A percentile compares a stretch with the other conserved stretches of the same genome.
phyloP scores from a whole-genome alignment of 176 grass and related monocot species.

The Carex parvula region DNA sequence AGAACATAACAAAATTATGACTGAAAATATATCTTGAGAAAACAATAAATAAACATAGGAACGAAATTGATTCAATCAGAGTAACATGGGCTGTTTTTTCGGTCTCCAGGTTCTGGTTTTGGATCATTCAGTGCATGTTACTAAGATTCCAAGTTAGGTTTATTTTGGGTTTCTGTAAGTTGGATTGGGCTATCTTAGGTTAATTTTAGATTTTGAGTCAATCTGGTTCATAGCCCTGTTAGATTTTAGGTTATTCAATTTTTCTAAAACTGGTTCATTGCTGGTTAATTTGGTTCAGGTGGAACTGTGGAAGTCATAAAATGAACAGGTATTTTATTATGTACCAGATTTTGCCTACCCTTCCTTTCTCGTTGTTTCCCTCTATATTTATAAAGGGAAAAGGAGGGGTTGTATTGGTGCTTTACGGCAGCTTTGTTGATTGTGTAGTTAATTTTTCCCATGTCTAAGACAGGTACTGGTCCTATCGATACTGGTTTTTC shows the following conservation, averaged over 20 bases:
- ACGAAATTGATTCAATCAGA: too few relatives aligned
- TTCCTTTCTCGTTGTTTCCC: neutral
- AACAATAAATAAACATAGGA: too few relatives aligned
- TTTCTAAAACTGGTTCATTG: neutral
- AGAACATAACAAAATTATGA: too few relatives aligned
- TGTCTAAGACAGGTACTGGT: neutral
- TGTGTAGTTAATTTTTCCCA: neutral
- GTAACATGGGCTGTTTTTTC: neutral
- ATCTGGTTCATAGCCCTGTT: neutral
- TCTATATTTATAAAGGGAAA: neutral
- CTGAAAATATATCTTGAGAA: too few relatives aligned
- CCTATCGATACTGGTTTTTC: too few relatives aligned
- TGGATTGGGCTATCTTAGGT: neutral
- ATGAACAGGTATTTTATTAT: neutral
- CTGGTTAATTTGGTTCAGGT: neutral
- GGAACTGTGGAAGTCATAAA: neutral
- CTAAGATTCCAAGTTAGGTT: neutral
- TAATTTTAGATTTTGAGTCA: neutral
- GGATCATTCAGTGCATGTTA: neutral
- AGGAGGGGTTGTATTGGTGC: neutral
- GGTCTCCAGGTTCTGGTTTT: neutral
- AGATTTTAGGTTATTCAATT: neutral
- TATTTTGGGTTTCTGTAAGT: neutral
- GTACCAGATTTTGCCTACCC: neutral
- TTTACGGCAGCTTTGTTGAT: conserved; percentile 5